Percentiles rank a stretch among this genome's conserved stretches.
Evolutionary conservation across 1,139 yeast species (phyloP).

Genomic region (Suhomyces kunorum): DNA sequence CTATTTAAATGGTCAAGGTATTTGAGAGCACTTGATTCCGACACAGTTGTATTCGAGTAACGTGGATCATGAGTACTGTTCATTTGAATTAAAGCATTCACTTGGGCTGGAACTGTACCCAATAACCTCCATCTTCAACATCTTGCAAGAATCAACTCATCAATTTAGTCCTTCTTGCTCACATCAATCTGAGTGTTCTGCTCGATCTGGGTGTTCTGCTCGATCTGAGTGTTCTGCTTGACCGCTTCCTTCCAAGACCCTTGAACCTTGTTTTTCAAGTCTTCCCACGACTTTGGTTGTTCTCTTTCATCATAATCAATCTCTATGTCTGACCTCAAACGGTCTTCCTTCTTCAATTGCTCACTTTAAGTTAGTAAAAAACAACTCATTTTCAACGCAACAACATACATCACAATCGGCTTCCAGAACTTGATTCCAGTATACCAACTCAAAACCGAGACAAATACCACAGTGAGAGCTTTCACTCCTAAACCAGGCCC

Average conservation of each 20-base stretch:
- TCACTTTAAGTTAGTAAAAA: constrained; percentile 45
- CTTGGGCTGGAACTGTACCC: too few relatives aligned
- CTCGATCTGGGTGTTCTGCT: too few relatives aligned
- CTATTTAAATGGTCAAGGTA: too few relatives aligned
- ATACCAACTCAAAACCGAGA: constrained; percentile 45
- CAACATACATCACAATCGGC: constrained; percentile 66
- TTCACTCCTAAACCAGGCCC: constrained; percentile 22
- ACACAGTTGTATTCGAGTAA: too few relatives aligned
- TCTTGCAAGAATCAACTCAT: too few relatives aligned
- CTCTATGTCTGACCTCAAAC: constrained; percentile 57
- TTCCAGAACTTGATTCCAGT: constrained; percentile 70
- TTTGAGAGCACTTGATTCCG: too few relatives aligned
- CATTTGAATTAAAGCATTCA: too few relatives aligned
- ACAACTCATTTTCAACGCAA: not conserved
- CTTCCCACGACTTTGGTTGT: constrained; percentile 43
- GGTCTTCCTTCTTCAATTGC: constrained; percentile 66
- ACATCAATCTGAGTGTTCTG: not conserved
- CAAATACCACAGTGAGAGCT: constrained; percentile 30
- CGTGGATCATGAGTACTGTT: too few relatives aligned
- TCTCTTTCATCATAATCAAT: constrained; percentile 46
- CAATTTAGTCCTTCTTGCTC: not conserved
- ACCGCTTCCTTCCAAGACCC: constrained; percentile 12
- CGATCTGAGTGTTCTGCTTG: not conserved
- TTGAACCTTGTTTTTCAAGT: constrained; percentile 32
- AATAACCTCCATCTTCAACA: too few relatives aligned